Conservation (phyloP, 106 monocot genomes). For the Chionographis japonica region DNA sequence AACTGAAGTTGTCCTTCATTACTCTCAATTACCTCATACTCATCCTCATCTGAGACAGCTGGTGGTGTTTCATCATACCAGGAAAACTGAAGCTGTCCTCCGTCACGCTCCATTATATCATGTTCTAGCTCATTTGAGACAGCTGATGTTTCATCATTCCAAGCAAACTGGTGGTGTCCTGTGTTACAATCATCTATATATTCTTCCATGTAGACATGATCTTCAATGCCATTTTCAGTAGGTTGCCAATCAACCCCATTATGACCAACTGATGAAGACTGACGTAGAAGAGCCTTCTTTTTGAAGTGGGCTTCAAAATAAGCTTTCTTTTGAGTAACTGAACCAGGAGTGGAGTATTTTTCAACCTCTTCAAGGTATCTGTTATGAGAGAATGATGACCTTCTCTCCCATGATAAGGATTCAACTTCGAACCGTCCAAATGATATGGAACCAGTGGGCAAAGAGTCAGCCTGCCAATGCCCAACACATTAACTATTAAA, state of each 20-base stretch:
- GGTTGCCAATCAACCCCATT: constrained; percentile 16
- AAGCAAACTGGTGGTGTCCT: constrained; percentile 20
- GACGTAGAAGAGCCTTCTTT: constrained; percentile 48
- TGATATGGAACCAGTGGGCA: constrained; percentile 59
- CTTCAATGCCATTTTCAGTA: constrained; percentile 19
- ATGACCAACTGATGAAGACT: constrained; percentile 20
- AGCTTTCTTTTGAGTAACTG: constrained; percentile 78
- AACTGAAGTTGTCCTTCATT: constrained; percentile 11
- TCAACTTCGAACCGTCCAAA: constrained; percentile 81
- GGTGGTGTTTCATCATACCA: constrained; percentile 28
- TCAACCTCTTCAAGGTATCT: constrained; percentile 84
- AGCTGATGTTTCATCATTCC: constrained; percentile 22
- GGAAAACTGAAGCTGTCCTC: constrained; percentile 13
- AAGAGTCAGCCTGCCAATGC: constrained; percentile 44
- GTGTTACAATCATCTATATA: constrained; percentile 13
- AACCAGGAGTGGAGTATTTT: constrained; percentile 75
- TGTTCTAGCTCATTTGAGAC: constrained; percentile 29
- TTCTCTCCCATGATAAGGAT: constrained; percentile 73
- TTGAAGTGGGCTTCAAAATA: constrained; percentile 84
- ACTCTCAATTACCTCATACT: constrained; percentile 9
- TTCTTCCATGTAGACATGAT: constrained; percentile 16
- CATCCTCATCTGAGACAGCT: constrained; percentile 17
- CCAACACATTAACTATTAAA: neutral
- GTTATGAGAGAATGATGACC: constrained; percentile 74
- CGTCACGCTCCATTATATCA: constrained; percentile 19